A percentile compares a stretch with the other conserved stretches of the same genome.
Evolutionary conservation across 2,329 filamentous ascomycete species (phyloP).

Genomic region (Colletotrichum cuscutae): DNA sequence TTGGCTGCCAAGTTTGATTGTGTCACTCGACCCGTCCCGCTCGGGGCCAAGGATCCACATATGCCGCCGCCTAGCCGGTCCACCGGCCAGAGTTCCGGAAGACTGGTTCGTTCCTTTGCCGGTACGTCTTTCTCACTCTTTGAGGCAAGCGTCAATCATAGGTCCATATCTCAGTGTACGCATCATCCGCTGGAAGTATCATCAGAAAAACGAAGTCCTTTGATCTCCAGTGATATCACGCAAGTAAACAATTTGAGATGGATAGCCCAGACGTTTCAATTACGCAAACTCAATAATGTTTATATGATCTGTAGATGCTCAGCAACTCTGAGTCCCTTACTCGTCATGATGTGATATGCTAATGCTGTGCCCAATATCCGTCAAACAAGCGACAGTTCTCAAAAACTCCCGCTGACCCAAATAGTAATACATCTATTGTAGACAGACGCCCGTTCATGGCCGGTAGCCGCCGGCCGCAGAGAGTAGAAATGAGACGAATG

Average conservation of each 20-base stretch:
- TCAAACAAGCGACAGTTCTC: neutral
- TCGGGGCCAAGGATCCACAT: slow-evolving; percentile 21
- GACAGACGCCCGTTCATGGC: slow-evolving; percentile 3
- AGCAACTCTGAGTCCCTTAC: slow-evolving; percentile 9
- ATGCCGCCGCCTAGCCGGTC: slow-evolving; percentile 13
- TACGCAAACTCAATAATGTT: neutral
- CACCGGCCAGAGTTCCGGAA: neutral
- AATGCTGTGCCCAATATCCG: slow-evolving; percentile 9
- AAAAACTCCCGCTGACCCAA: slow-evolving; percentile 16
- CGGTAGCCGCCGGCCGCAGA: neutral
- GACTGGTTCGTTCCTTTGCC: slow-evolving; percentile 10
- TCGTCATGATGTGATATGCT: slow-evolving; percentile 15
- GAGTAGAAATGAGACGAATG: neutral
- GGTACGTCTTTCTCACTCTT: slow-evolving; percentile 8
- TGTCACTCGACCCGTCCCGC: slow-evolving; percentile 22
- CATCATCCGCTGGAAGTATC: neutral
- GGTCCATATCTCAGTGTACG: neutral
- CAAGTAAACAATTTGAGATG: neutral
- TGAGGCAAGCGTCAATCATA: neutral
- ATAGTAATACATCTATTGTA: slow-evolving; percentile 18
- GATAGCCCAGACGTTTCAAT: neutral
- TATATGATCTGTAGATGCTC: slow-evolving; percentile 12
- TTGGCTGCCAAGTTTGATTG: slow-evolving; percentile 9
- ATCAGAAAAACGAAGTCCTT: neutral
- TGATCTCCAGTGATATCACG: neutral